A percentile compares a stretch with the other conserved stretches of the same genome.
Conservation (phyloP, 1,284 basidiomycete species). For the Inonotus hispidus region DNA sequence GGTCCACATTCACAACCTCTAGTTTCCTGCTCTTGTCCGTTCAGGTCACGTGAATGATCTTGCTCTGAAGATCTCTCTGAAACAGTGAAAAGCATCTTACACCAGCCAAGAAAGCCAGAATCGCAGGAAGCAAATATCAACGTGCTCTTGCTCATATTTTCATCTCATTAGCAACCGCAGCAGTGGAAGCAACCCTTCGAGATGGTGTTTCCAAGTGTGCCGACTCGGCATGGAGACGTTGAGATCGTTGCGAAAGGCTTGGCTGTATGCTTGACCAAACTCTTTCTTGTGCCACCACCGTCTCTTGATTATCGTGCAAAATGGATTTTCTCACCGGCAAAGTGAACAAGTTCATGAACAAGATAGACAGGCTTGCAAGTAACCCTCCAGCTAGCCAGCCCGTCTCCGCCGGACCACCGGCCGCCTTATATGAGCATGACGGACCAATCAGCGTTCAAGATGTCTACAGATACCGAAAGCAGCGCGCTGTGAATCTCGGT, state of each 20-base stretch:
- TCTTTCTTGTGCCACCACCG: neutral
- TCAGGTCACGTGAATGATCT: neutral
- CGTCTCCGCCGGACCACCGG: neutral
- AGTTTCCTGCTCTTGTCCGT: no score
- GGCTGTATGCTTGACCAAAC: neutral
- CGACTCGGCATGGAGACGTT: neutral
- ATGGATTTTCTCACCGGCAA: conserved; percentile 1
- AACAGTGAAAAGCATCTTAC: no score
- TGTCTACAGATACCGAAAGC: conserved; percentile 65
- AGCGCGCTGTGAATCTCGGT: conserved; percentile 82
- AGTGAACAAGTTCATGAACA: neutral
- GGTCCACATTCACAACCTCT: neutral
- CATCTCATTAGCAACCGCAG: neutral
- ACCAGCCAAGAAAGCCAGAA: no score
- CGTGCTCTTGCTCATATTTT: no score
- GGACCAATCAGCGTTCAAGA: conserved; percentile 25
- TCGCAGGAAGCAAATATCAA: no score
- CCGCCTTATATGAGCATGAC: neutral
- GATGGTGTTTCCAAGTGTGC: neutral
- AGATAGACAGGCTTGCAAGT: neutral
- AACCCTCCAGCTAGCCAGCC: neutral
- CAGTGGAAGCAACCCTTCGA: neutral
- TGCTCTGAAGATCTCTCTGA: no score
- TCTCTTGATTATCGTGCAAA: neutral
- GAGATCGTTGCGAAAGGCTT: neutral